Evolutionary conservation across 2,329 filamentous ascomycete species (phyloP), one percentile per base, ranked within the genome.

Genomic region (Sarocladium kiliense): DNA sequence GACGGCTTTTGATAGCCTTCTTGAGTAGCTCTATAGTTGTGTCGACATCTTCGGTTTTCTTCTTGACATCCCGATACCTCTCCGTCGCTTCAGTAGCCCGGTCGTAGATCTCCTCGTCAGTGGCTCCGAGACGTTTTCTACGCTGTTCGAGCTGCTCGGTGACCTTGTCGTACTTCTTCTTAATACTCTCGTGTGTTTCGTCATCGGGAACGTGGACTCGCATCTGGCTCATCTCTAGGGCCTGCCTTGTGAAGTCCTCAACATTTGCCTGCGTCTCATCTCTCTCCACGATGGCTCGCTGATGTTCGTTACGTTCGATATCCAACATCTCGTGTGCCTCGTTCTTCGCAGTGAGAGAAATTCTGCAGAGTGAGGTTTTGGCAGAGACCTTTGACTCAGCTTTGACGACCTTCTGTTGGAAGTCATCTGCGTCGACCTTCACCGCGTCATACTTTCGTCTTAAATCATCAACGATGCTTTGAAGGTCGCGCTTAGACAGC

Each of bases 1-100:
- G 80, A 16, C 94, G 89, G 56, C 87, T 75, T 10, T 75, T 71
- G 39, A 96, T 81, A 1, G 91, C 84, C 30, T 76, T 64, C 62
- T 81, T 80, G 36, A 86, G 67, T 0, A 65, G 66, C 5, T 57
- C 63, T 49, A 80, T 74, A 23, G 75, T 77, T 54, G 73, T 66
- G 55, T 69, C 59, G 3, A 72, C 61, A n/a, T 70, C 69, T 30
- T 65, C 60, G 11, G 77, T 74, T 45, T 76, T 69, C 11, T 68
- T 68, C 53, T 68, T 69, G 6, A 77, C 76, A 19, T 74, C 68
- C 1, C 77, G 68, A 34, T 75, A 78, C 39, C 69, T 72, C 21
- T 69, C 64, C 26, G 66, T 70, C 4, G 76, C 70, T 57, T 74
- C 69, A 3, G 63, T 61, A 14, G 77, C 71, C 9, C 74, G 72